Conservation (phyloP, 129 eudicot species). For the Dittrichia graveolens region DNA sequence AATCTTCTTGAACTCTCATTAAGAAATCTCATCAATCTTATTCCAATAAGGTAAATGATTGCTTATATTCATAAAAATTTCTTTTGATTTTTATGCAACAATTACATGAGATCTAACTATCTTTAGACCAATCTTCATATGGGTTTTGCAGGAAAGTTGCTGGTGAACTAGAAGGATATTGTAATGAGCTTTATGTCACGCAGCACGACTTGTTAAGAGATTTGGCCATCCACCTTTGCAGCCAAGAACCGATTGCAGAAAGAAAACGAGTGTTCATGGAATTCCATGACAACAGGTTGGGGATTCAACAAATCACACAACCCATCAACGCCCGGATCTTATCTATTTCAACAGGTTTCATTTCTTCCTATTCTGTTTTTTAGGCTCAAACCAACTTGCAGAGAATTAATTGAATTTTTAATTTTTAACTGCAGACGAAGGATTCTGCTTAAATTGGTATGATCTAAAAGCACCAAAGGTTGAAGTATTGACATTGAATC, state of each 20-base stretch:
- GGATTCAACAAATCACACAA: background rate
- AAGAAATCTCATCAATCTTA: slow-evolving; percentile 41
- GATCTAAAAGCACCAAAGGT: slow-evolving; percentile 34
- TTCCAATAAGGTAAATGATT: slow-evolving; percentile 29
- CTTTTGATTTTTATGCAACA: too few species aligned
- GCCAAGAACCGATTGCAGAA: slow-evolving; percentile 33
- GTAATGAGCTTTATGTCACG: slow-evolving; percentile 34
- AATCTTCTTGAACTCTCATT: slow-evolving; percentile 30
- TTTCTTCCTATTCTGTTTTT: background rate
- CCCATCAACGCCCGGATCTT: slow-evolving; percentile 9
- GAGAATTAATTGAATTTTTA: too few species aligned
- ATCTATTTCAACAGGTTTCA: slow-evolving; percentile 43
- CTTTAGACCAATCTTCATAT: background rate
- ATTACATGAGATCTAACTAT: background rate
- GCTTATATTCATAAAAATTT: too few species aligned
- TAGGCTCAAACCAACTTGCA: too few species aligned
- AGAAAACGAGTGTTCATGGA: slow-evolving; percentile 39
- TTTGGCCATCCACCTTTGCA: too few species aligned
- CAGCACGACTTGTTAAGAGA: too few species aligned
- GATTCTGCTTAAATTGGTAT: slow-evolving; percentile 33
- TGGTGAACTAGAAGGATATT: slow-evolving; percentile 28
- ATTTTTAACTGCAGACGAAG: slow-evolving; percentile 31
- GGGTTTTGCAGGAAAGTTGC: slow-evolving; percentile 38
- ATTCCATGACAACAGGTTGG: slow-evolving; percentile 21
- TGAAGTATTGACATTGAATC: slow-evolving; percentile 40